A percentile compares a stretch with the other conserved stretches of the same genome.
phyloP scores from a whole-genome alignment of 768 basidiomycete species.

The Rhodotorula toruloides region DNA sequence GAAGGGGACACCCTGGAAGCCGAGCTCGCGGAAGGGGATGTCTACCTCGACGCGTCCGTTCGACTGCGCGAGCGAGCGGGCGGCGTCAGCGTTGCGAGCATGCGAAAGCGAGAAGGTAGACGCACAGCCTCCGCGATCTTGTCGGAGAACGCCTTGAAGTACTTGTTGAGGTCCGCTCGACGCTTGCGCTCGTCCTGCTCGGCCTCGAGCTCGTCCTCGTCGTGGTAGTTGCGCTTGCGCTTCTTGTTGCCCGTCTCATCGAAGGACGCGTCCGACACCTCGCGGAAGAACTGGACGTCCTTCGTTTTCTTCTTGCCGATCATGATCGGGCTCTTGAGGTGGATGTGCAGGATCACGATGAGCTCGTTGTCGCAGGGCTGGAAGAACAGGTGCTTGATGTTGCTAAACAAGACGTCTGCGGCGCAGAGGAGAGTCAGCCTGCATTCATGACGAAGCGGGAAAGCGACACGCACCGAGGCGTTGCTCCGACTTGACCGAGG shows the following conservation, averaged over 20 bases:
- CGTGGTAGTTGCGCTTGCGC: slow-evolving; percentile 81
- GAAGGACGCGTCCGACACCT: slow-evolving; percentile 94
- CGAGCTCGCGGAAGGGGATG: slow-evolving; percentile 92
- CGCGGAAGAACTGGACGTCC: slow-evolving; percentile 96
- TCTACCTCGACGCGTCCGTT: slow-evolving; percentile 87
- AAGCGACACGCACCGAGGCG: slow-evolving; percentile 67
- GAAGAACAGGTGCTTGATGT: slow-evolving; percentile 98
- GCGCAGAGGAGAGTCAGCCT: neutral
- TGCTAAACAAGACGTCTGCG: slow-evolving; percentile 86
- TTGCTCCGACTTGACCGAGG: slow-evolving; percentile 70
- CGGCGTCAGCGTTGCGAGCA: neutral
- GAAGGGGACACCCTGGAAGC: slow-evolving; percentile 94
- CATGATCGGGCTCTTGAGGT: slow-evolving; percentile 92
- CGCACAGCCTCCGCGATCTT: slow-evolving; percentile 84
- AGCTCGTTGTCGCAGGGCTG: slow-evolving; percentile 96
- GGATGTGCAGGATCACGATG: slow-evolving; percentile 85
- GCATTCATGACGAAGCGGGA: neutral
- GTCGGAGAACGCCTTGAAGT: slow-evolving; percentile 88
- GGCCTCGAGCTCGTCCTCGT: slow-evolving; percentile 98
- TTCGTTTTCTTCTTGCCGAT: slow-evolving; percentile 98
- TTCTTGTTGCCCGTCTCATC: slow-evolving; percentile 99
- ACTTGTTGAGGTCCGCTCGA: slow-evolving; percentile 80
- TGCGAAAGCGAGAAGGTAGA: neutral
- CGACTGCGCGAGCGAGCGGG: slow-evolving; percentile 51
- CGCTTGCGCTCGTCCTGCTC: slow-evolving; percentile 94